These are phyloP conservation scores for Wickerhamiella alocasiicola DNA, from an alignment of 805 yeast genomes.

Conservation along the genomic window DNA sequence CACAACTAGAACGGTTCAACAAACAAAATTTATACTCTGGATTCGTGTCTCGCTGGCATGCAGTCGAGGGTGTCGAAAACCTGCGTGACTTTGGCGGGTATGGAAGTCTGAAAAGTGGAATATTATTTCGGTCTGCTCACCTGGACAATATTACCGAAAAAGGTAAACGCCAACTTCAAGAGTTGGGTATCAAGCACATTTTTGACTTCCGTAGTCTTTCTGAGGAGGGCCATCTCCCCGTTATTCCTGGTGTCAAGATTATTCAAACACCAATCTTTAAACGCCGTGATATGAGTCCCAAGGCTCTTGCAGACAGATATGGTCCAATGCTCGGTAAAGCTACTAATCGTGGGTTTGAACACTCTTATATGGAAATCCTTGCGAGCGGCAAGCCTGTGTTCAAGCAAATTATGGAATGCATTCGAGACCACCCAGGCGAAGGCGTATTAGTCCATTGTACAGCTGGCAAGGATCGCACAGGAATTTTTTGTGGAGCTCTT, in stretches of 20 bases:
- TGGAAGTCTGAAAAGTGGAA: constrained; percentile 38
- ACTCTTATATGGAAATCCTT: constrained; percentile 51
- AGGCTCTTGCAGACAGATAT: constrained; percentile 36
- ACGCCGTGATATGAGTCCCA: constrained; percentile 48
- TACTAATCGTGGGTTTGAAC: constrained; percentile 44
- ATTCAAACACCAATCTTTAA: constrained; percentile 47
- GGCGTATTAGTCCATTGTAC: constrained; percentile 62
- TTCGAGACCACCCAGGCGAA: constrained; percentile 42
- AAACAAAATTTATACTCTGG: constrained; percentile 29
- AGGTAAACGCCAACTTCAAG: constrained; percentile 36
- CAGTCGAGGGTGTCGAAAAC: constrained; percentile 55
- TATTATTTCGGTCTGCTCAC: constrained; percentile 53
- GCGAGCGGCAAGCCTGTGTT: constrained; percentile 23
- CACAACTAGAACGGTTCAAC: constrained; percentile 43
- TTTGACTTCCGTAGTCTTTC: constrained; percentile 59
- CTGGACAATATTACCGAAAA: constrained; percentile 37
- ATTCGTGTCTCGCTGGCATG: constrained; percentile 43
- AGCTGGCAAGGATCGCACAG: constrained; percentile 83
- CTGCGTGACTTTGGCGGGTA: constrained; percentile 79
- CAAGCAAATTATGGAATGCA: constrained; percentile 24
- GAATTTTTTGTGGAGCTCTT: constrained; percentile 56
- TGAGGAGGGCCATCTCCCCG: constrained; percentile 42
- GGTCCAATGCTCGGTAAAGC: constrained; percentile 40
- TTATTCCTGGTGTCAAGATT: constrained; percentile 35
- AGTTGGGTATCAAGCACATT: constrained; percentile 39